phyloP scores from a whole-genome alignment of 805 yeast genomes.

The Brettanomyces anomalus region DNA sequence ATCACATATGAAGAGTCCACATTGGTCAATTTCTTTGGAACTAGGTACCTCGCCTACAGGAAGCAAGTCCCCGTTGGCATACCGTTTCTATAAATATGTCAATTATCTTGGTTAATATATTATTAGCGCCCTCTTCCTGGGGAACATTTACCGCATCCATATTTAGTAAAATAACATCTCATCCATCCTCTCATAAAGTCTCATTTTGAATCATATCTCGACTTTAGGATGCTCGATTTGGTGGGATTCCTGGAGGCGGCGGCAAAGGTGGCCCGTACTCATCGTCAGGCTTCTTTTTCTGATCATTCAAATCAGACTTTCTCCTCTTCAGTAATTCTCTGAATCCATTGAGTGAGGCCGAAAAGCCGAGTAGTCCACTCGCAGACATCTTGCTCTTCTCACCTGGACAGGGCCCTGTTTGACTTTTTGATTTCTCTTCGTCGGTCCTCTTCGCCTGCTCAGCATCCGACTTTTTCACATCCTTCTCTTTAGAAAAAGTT shows the following conservation, averaged over 20 bases:
- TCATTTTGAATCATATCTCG: too few species aligned
- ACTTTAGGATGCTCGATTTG: not conserved
- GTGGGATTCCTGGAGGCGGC: conserved; percentile 8
- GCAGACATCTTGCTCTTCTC: not conserved
- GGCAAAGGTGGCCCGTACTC: conserved; percentile 7
- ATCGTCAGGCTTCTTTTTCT: not conserved
- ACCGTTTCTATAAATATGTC: conserved; percentile 39
- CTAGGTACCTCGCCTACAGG: conserved; percentile 49
- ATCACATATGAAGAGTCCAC: conserved; percentile 64
- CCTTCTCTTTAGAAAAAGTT: too few species aligned
- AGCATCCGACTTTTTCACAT: not conserved
- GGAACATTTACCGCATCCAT: too few species aligned
- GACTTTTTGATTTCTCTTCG: not conserved
- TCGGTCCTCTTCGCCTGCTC: not conserved
- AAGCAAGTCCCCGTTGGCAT: conserved; percentile 45
- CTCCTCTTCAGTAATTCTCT: conserved; percentile 1
- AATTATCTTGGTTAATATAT: not conserved
- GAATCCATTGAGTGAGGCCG: conserved; percentile 1
- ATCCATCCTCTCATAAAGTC: too few species aligned
- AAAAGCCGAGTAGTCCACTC: conserved; percentile 2
- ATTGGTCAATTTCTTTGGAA: conserved; percentile 62
- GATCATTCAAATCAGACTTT: not conserved
- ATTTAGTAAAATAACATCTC: too few species aligned
- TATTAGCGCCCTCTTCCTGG: too few species aligned
- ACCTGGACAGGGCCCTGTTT: too few species aligned